Base-by-base conservation (phyloP, 2,329 filamentous ascomycete genomes). In the Diaporthe humulicola region DNA sequence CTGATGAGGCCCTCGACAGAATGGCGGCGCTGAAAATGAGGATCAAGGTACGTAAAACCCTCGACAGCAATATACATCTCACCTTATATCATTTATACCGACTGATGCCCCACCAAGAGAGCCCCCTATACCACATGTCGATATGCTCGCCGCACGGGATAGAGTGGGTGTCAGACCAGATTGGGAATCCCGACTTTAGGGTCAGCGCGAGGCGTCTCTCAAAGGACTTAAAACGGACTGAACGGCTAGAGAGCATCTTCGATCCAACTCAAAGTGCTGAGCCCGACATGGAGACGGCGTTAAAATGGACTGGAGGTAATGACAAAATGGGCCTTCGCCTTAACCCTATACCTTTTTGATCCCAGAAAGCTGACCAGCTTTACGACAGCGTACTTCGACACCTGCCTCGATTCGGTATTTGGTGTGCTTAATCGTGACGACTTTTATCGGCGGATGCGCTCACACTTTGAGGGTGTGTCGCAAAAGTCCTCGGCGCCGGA, bases 161-260 rank as follows among this genome's bases (percentile, higher is more conserved):
- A 4, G 70, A 73, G 25, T 73, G 70, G 70, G 70, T 73, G 9
- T 73, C 70, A 10, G 57, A 58, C n/a, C 70, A 66, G 57, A 73
- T 73, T 15, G 70, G 70, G 9, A 73, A 40, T 7, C 70, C 70
- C 19, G 70, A 50, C 40, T 73, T 73, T 25, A 17, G 54, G 7
- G 70, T 40, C 30, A 73, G 25, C 19, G 70, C 70, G 6, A 28
- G 58, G n/a, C 70, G 70, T 33, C 58, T 73, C 22, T 73, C 70
- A 4, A 28, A 33, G n/a, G 70, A 73, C 25, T n/a, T 73, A 10
- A 22, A 40, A 8, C 70, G 70, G 6, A 58, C 48, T 25, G 70
- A 73, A 40, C 33, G 70, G 1, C 50, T 73, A 1, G 58, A 60
- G 10, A 57, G 28, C 17, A 9, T 67, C 10, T 67, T 67, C n/a